These are phyloP conservation scores for Syzygium malaccense DNA, from an alignment of 441 rosid species.

Conservation along the genomic window DNA sequence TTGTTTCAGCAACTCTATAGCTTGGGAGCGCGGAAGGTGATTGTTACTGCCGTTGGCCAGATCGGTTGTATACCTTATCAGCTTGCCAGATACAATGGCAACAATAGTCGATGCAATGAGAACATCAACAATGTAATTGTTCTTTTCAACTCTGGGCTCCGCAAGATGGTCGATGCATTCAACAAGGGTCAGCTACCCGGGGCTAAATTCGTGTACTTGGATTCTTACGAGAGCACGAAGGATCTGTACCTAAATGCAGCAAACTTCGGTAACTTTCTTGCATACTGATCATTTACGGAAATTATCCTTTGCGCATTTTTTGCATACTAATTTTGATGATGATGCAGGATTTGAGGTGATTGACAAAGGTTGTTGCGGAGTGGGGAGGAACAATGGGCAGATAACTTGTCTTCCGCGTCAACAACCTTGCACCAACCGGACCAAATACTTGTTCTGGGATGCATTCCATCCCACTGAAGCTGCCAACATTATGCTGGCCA, in stretches of 20 bases:
- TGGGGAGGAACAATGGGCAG: slow-evolving; percentile 86
- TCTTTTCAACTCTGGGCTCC: slow-evolving; percentile 59
- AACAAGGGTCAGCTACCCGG: slow-evolving; percentile 61
- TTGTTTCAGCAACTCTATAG: slow-evolving; percentile 39
- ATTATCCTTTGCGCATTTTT: not conserved
- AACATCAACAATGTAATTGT: slow-evolving; percentile 55
- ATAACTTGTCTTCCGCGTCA: slow-evolving; percentile 83
- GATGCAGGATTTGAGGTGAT: slow-evolving; percentile 61
- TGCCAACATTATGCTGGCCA: slow-evolving; percentile 56
- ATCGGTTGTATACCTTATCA: slow-evolving; percentile 92
- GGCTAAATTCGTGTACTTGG: slow-evolving; percentile 68
- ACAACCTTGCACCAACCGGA: slow-evolving; percentile 51
- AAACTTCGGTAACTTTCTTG: slow-evolving; percentile 28
- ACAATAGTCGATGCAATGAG: slow-evolving; percentile 61
- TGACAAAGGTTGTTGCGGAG: slow-evolving; percentile 91
- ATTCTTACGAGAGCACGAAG: slow-evolving; percentile 48
- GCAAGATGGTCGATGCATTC: slow-evolving; percentile 41
- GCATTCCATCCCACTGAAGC: slow-evolving; percentile 54
- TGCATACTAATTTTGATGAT: not conserved
- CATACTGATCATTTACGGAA: not conserved
- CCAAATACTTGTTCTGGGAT: slow-evolving; percentile 8
- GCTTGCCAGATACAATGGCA: slow-evolving; percentile 56
- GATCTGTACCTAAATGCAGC: slow-evolving; percentile 46
- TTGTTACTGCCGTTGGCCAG: slow-evolving; percentile 68
- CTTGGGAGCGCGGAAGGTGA: slow-evolving; percentile 74